Evolutionary conservation across 805 yeast species (phyloP).

Genomic region (Lipomyces sp.): DNA sequence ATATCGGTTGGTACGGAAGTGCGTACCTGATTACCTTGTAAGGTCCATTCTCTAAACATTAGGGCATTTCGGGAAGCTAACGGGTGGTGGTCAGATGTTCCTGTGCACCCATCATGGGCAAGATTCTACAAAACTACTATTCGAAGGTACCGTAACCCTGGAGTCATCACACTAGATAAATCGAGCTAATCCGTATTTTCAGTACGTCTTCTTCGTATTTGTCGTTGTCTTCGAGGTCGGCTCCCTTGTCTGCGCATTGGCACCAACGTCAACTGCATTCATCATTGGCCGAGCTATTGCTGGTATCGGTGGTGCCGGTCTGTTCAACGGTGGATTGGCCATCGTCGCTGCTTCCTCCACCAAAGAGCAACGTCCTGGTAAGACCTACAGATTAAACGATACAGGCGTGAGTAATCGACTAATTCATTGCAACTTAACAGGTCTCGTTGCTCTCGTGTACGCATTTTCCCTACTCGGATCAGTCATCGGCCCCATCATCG

Average conservation of each 20-base stretch:
- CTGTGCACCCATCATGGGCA: no score
- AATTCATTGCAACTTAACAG: no score
- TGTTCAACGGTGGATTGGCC: conserved; percentile 60
- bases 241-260: conserved; percentile 20
- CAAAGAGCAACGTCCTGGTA: conserved; percentile 39
- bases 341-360: conserved; percentile 62
- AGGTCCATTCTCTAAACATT: background rate
- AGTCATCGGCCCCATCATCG: conserved; percentile 60
- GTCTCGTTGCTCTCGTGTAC: background rate
- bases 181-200: background rate
- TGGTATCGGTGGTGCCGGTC: conserved; percentile 74
- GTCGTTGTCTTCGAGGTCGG: conserved; percentile 50
- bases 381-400: background rate
- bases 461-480: conserved; percentile 45
- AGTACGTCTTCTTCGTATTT: conserved; percentile 26
- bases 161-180: conserved; percentile 6
- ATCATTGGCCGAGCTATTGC: conserved; percentile 72
- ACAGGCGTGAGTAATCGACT: no score
- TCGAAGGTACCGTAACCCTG: background rate
- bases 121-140: background rate
- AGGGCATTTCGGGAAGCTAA: background rate
- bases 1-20: conserved; percentile 19
- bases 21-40: conserved; percentile 3
- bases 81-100: background rate
- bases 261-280: conserved; percentile 55